A percentile compares a stretch with the other conserved stretches of the same genome.
Evolutionary conservation across 163 green algal genomes (phyloP).

Genomic region (Chlorella variabilis): DNA sequence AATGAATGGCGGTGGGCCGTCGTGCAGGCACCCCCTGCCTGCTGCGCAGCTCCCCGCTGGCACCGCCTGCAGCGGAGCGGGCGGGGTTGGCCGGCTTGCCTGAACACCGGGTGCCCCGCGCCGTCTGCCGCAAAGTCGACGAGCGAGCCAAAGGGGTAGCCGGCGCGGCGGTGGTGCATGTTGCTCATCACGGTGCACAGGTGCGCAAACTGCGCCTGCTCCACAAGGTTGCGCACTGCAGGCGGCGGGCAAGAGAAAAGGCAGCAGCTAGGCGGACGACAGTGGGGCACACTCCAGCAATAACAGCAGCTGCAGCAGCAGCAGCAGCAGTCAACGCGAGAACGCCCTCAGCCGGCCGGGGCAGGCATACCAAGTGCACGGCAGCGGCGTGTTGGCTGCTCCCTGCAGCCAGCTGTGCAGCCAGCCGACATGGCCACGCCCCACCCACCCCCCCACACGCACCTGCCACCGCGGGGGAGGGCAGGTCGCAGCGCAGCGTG

Average conservation of each 20-base stretch:
- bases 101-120: slow-evolving; percentile 87
- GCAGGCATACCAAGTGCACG: too few relatives aligned
- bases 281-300: too few relatives aligned
- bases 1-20: too few relatives aligned
- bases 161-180: slow-evolving; percentile 94
- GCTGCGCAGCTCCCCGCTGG: not conserved
- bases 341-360: too few relatives aligned
- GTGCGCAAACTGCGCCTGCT: slow-evolving; percentile 85
- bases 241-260: not conserved
- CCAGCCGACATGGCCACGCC: not conserved
- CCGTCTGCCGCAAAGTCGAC: slow-evolving; percentile 94
- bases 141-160: slow-evolving; percentile 97
- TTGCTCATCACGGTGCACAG: slow-evolving; percentile 94
- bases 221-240: slow-evolving; percentile 52
- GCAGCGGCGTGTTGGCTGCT: too few relatives aligned
- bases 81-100: not conserved
- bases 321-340: not conserved
- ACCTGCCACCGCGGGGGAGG: slow-evolving; percentile 66
- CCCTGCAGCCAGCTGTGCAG: too few relatives aligned
- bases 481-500: slow-evolving; percentile 75
- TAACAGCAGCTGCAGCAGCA: not conserved
- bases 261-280: not conserved
- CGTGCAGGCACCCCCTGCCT: not conserved
- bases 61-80: not conserved
- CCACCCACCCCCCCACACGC: slow-evolving; percentile 2